Base-by-base conservation (phyloP, 78 protist genomes). In the Dictyostelium discoideum region DNA sequence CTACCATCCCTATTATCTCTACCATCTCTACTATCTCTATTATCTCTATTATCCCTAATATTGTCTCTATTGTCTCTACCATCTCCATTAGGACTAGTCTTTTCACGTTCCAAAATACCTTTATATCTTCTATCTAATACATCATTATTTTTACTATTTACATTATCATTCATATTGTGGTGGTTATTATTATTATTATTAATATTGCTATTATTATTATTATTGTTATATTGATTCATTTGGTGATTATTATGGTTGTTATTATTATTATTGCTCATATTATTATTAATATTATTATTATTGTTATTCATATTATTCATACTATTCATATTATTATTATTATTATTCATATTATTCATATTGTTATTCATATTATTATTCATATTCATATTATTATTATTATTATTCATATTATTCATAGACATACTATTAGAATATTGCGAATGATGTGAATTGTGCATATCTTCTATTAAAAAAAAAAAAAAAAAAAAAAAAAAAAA, bases 91-190 rank as follows among this genome's bases (percentile, higher is more conserved):
- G 77, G 77, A 10, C 77, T 69, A 24, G 81, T 24, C 40, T 40
- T 77, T 40, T 77, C 82, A 39, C 82, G 42, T 10, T 76, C 82
- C 37, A 76, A 76, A 76, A 76, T 76, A 29, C 18, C 54, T 40
- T 77, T 77, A 40, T 29, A 77, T 77, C 50, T 77, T 29, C 50
- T 77, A 40, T 77, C 83, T 37, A 77, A 77, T 20, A 77, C 44
- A 77, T 77, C 50, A n/a, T 77, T 77, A 40, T 77, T 77, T 29
- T 40, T 77, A 77, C 50, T 77, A 77, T 77, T 77, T 69, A 69
- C 77, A 69, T 26, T 67, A 67, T 67, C 32, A 67, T 67, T 67
- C 26, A 24, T 67, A 67, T 24, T 24, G 65, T 54, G 18, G 65
- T 54, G n/a, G 65, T 63, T 22, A 20, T 60, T 14, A 13, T 50